phyloP scores from a whole-genome alignment of 2,329 filamentous ascomycete genomes.

The Exophiala sp. region DNA sequence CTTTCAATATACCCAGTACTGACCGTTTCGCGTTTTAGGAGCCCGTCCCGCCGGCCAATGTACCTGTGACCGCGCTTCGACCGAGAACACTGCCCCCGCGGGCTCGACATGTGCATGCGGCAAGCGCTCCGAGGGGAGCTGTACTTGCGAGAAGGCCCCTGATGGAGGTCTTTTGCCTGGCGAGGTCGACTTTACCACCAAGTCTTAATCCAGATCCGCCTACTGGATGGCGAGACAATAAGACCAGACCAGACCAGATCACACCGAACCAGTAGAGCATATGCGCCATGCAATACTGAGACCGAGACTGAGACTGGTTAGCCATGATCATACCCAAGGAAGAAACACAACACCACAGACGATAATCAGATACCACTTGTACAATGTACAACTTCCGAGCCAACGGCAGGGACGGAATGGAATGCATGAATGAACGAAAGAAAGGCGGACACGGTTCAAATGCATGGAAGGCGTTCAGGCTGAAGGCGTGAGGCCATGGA shows the following conservation, averaged over 20 bases:
- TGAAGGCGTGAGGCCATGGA: not conserved
- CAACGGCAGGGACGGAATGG: too few relatives aligned
- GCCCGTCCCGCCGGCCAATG: slow-evolving; percentile 72
- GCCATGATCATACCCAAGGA: not conserved
- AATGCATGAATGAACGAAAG: not conserved
- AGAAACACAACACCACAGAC: too few relatives aligned
- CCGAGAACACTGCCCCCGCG: slow-evolving; percentile 59
- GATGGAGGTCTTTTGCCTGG: slow-evolving; percentile 58
- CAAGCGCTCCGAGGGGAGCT: slow-evolving; percentile 61
- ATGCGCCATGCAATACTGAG: too few relatives aligned
- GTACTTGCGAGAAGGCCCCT: slow-evolving; percentile 74
- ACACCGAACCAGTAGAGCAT: too few relatives aligned
- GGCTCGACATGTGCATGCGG: slow-evolving; percentile 71
- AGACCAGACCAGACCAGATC: too few relatives aligned
- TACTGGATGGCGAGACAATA: too few relatives aligned
- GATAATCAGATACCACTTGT: not conserved
- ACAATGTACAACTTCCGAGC: not conserved
- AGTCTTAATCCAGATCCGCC: slow-evolving; percentile 34
- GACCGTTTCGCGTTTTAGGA: slow-evolving; percentile 35
- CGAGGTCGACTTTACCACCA: slow-evolving; percentile 85
- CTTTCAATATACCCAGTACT: too few relatives aligned
- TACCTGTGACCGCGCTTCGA: slow-evolving; percentile 66
- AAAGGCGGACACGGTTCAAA: not conserved
- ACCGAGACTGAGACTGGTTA: too few relatives aligned
- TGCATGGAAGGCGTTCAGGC: not conserved